A percentile compares a stretch with the other conserved stretches of the same genome.
Conservation (phyloP, 192 early-diverging fungal species). For the Coemansia sp. region DNA sequence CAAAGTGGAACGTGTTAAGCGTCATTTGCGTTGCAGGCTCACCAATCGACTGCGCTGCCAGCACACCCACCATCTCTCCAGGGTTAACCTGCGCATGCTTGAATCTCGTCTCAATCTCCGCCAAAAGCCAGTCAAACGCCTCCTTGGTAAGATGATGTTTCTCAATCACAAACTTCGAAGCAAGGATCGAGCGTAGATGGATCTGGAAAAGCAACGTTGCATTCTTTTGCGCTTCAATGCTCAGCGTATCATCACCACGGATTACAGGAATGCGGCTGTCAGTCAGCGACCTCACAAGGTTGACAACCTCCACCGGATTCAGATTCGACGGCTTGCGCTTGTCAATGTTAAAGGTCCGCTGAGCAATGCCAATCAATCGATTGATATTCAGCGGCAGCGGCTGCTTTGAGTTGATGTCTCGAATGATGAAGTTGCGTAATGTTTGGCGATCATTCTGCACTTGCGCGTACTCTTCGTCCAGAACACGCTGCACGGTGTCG, state of each 20-base stretch:
- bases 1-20: constrained; percentile 99
- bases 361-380: constrained; percentile 88
- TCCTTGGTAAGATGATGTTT: constrained; percentile 83
- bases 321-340: constrained; percentile 77
- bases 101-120: constrained; percentile 91
- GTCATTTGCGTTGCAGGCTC: constrained; percentile 99
- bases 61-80: constrained; percentile 97
- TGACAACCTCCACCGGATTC: constrained; percentile 79
- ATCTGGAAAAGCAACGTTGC: constrained; percentile 93
- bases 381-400: constrained; percentile 89
- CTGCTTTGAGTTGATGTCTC: constrained; percentile 70
- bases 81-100: constrained; percentile 87
- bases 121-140: constrained; percentile 93
- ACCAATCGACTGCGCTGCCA: constrained; percentile 98
- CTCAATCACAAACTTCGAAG: constrained; percentile 84
- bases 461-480: constrained; percentile 82
- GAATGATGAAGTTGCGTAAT: constrained; percentile 81
- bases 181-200: constrained; percentile 75
- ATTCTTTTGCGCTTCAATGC: constrained; percentile 84
- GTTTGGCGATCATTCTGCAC: constrained; percentile 73
- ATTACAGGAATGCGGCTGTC: constrained; percentile 73
- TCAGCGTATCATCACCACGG: constrained; percentile 85
- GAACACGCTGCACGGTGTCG: constrained; percentile 64
- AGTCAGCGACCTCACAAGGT: constrained; percentile 69
- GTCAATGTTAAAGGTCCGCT: constrained; percentile 85